Evolutionary conservation across 2,329 filamentous ascomycete species (phyloP).

Genomic region (Apiospora marii): DNA sequence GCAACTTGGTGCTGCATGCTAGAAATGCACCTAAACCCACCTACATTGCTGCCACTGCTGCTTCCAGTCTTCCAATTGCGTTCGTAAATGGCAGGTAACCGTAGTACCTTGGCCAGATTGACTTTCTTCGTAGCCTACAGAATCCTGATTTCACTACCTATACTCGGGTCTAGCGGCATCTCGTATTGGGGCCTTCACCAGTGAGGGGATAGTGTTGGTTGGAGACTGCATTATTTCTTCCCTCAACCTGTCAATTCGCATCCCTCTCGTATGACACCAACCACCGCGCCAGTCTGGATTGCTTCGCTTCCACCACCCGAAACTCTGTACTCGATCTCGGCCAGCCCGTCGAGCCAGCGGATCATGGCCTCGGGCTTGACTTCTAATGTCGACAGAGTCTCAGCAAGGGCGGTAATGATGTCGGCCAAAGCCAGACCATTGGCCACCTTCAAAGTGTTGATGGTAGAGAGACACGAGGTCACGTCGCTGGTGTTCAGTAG

Average conservation of each 20-base stretch:
- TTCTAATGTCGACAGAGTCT: slow-evolving; percentile 83
- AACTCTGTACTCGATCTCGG: slow-evolving; percentile 91
- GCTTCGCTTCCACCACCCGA: slow-evolving; percentile 86
- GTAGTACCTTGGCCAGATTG: background rate
- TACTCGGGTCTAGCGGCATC: background rate
- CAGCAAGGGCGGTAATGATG: slow-evolving; percentile 85
- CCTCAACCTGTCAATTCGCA: slow-evolving; percentile 70
- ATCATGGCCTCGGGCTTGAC: slow-evolving; percentile 89
- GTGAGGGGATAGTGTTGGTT: background rate
- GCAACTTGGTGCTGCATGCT: background rate
- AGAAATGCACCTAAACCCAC: background rate
- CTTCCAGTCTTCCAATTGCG: background rate
- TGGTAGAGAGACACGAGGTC: slow-evolving; percentile 84
- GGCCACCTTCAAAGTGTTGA: slow-evolving; percentile 85
- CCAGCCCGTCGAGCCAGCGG: slow-evolving; percentile 88
- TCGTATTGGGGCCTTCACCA: background rate
- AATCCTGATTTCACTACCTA: background rate
- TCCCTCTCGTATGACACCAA: slow-evolving; percentile 86
- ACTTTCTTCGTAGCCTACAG: background rate
- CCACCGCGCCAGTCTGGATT: slow-evolving; percentile 91
- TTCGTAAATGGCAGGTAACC: background rate
- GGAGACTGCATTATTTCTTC: background rate
- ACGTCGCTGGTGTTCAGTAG: slow-evolving; percentile 87
- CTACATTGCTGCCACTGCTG: background rate
- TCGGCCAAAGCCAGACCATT: slow-evolving; percentile 92